Evolutionary conservation across 2,329 filamentous ascomycete species (phyloP).

Genomic region (Fusarium newnesense): DNA sequence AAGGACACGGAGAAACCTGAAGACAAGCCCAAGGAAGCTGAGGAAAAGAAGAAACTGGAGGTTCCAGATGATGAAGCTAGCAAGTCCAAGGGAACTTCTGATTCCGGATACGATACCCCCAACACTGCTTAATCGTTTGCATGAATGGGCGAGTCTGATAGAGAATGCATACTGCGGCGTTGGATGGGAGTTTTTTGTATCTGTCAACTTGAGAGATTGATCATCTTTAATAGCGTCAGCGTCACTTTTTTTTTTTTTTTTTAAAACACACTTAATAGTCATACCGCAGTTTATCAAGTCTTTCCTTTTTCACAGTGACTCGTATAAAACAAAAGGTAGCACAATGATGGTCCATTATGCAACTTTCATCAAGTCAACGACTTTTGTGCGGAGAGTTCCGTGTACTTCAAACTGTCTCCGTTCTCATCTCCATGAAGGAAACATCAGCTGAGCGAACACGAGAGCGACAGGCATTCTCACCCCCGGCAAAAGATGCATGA

Average conservation of each 20-base stretch:
- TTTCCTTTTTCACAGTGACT: not conserved
- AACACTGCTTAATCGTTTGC: conserved; percentile 29
- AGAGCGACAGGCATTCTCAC: conserved; percentile 17
- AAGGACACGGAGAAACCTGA: conserved; percentile 22
- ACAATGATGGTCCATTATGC: not conserved
- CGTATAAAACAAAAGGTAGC: not conserved
- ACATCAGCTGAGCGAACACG: conserved; percentile 28
- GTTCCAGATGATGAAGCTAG: conserved; percentile 9
- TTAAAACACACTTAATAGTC: not conserved
- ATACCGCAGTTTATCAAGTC: not conserved
- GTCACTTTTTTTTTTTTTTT: not conserved
- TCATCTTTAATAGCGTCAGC: not conserved
- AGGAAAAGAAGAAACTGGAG: conserved; percentile 21
- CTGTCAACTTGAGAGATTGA: not conserved
- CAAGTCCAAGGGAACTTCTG: conserved; percentile 46
- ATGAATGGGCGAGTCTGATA: not conserved
- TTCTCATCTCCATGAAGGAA: not conserved
- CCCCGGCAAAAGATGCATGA: conserved; percentile 11
- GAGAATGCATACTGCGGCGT: conserved; percentile 18
- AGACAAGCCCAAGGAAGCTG: not conserved
- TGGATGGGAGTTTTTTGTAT: conserved; percentile 12
- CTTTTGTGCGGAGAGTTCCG: not conserved
- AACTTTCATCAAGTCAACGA: not conserved
- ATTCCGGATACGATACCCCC: conserved; percentile 49
- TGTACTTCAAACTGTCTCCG: not conserved